Evolutionary conservation across 2,329 filamentous ascomycete species (phyloP).

Genomic region (Fusarium nelsonii): DNA sequence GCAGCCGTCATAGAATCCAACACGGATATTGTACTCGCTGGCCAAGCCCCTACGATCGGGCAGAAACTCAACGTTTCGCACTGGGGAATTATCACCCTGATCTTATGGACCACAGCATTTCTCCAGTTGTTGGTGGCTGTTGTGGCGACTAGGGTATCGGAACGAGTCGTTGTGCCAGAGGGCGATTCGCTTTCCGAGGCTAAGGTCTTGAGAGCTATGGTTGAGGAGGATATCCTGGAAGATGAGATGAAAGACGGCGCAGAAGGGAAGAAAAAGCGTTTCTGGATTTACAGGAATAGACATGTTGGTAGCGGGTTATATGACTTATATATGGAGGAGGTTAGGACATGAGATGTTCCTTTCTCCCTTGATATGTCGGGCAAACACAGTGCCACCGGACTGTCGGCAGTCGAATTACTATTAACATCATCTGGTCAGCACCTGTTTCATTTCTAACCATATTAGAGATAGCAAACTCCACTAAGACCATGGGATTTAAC

Average conservation of each 20-base stretch:
- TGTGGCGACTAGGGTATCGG: slow-evolving; percentile 8
- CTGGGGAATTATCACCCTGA: slow-evolving; percentile 1
- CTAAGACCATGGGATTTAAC: no score
- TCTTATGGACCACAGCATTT: slow-evolving; percentile 3
- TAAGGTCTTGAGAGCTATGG: slow-evolving; percentile 3
- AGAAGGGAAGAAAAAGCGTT: background rate
- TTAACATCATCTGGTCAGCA: no score
- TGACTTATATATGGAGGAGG: slow-evolving; percentile 6
- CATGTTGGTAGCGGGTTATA: background rate
- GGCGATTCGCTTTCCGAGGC: slow-evolving; percentile 9
- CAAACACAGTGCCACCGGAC: no score
- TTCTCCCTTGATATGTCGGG: no score
- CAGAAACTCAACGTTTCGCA: slow-evolving; percentile 10
- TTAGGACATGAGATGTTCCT: no score
- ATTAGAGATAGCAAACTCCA: no score
- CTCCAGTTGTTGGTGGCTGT: slow-evolving; percentile 6
- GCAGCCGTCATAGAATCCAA: slow-evolving; percentile 5
- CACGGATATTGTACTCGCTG: background rate
- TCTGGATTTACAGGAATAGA: slow-evolving; percentile 6
- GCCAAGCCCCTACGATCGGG: background rate
- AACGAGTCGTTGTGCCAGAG: slow-evolving; percentile 5
- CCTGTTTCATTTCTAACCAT: no score
- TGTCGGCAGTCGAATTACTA: no score
- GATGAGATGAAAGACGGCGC: background rate
- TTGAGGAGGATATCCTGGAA: background rate